Percentiles rank a stretch among this genome's conserved stretches.
phyloP scores from a whole-genome alignment of 2,329 filamentous ascomycete species.

The Neonectria faginata region DNA sequence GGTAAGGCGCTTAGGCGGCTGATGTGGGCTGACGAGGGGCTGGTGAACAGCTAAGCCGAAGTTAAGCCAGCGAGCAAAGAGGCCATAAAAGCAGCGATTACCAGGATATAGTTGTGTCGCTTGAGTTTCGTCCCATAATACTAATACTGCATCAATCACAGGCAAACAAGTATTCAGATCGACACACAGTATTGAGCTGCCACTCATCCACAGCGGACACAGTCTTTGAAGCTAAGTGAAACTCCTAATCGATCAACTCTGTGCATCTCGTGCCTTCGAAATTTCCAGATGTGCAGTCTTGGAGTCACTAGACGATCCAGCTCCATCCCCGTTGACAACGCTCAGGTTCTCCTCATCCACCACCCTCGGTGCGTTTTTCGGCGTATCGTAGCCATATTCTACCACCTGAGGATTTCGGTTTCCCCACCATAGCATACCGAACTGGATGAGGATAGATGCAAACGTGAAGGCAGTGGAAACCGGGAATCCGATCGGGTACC shows the following conservation, averaged over 20 bases:
- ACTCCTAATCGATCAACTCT: neutral
- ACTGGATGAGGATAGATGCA: slow-evolving; percentile 47
- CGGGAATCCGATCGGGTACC: slow-evolving; percentile 54
- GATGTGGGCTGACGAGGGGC: too few species aligned
- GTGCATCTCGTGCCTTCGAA: neutral
- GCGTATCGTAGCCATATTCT: slow-evolving; percentile 38
- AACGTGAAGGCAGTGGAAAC: slow-evolving; percentile 50
- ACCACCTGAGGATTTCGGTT: slow-evolving; percentile 34
- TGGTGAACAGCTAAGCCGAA: too few species aligned
- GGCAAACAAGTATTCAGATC: neutral
- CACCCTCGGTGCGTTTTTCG: slow-evolving; percentile 26
- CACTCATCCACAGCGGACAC: neutral
- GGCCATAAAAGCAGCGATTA: too few species aligned
- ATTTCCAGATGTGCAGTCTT: slow-evolving; percentile 13
- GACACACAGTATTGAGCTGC: neutral
- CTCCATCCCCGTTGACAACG: slow-evolving; percentile 12
- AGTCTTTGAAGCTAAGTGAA: neutral
- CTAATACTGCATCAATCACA: neutral
- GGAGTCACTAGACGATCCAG: neutral
- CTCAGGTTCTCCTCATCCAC: slow-evolving; percentile 37
- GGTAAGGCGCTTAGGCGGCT: too few species aligned
- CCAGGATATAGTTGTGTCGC: too few species aligned
- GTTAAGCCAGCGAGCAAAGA: too few species aligned
- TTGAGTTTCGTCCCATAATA: too few species aligned
- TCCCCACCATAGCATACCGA: slow-evolving; percentile 49